Percentiles rank a stretch among this genome's conserved stretches.
Evolutionary conservation across 371 early-diverging fungal species (phyloP).

Genomic region (Catenaria anguillulae): DNA sequence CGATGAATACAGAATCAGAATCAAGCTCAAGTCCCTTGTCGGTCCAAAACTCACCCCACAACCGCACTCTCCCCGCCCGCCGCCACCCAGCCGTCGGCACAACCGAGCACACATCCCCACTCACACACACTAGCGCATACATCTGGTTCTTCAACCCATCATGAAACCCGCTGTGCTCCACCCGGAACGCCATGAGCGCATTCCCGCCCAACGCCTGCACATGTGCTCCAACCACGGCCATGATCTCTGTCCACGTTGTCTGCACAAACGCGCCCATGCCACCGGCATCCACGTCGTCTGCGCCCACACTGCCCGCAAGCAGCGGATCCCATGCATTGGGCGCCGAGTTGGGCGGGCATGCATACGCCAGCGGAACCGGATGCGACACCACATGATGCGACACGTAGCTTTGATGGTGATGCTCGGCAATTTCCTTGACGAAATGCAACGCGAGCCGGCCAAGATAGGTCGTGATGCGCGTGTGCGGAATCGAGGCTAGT

Average conservation of each 20-base stretch:
- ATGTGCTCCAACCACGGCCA: constrained; percentile 45
- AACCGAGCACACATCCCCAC: constrained; percentile 29
- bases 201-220: constrained; percentile 53
- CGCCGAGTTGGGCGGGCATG: too few relatives aligned
- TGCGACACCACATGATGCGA: constrained; percentile 17
- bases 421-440: constrained; percentile 40
- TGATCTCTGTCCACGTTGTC: constrained; percentile 39
- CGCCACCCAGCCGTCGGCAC: too few relatives aligned
- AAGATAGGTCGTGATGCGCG: constrained; percentile 28
- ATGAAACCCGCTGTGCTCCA: constrained; percentile 41
- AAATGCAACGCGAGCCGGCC: constrained; percentile 58
- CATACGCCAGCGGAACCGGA: background rate
- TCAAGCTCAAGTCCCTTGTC: too few relatives aligned
- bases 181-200: constrained; percentile 39
- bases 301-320: background rate
- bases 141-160: constrained; percentile 49
- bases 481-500: constrained; percentile 37
- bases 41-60: too few relatives aligned
- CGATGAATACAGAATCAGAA: too few relatives aligned
- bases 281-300: background rate
- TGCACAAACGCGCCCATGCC: constrained; percentile 38
- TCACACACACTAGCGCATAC: constrained; percentile 38
- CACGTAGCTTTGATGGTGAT: constrained; percentile 14
- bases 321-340: background rate
- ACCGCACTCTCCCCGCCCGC: too few relatives aligned